These are phyloP conservation scores for Torulaspora indica DNA, from an alignment of 805 yeast genomes.

Conservation along the genomic window DNA sequence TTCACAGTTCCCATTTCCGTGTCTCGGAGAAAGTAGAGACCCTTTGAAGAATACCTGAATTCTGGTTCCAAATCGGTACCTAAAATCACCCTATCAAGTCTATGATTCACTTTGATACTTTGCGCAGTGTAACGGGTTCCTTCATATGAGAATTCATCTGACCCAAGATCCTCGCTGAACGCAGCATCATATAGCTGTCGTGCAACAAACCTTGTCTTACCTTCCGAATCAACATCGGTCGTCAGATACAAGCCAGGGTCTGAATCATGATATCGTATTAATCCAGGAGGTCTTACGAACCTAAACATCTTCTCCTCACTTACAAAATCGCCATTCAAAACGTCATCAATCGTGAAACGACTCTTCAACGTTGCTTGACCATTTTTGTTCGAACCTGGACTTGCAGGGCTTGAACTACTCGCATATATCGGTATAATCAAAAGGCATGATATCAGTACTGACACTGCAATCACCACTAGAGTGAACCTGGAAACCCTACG, in stretches of 20 bases:
- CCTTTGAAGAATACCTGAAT: constrained; percentile 68
- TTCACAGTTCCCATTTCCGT: constrained; percentile 36
- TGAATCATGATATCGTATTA: constrained; percentile 20
- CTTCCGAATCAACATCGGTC: constrained; percentile 14
- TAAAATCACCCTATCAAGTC: constrained; percentile 49
- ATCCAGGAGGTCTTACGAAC: constrained; percentile 28
- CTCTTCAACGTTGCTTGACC: background rate
- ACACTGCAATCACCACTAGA: background rate
- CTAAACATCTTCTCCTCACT: constrained; percentile 22
- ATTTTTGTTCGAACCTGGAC: background rate
- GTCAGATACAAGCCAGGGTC: constrained; percentile 46
- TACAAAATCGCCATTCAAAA: constrained; percentile 28
- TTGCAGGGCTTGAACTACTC: background rate
- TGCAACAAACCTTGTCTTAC: constrained; percentile 23
- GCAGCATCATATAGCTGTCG: constrained; percentile 33
- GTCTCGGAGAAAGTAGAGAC: constrained; percentile 60
- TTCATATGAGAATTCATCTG: constrained; percentile 39
- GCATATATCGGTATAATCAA: constrained; percentile 3
- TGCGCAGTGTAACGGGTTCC: constrained; percentile 41
- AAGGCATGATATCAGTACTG: constrained; percentile 1
- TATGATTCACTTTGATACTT: constrained; percentile 42
- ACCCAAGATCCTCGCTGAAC: constrained; percentile 24
- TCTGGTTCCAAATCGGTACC: constrained; percentile 46
- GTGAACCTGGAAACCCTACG: constrained; percentile 1
- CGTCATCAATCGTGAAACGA: constrained; percentile 10